These are phyloP conservation scores for Pelargonium fulgidum DNA, from an alignment of 441 rosid species.

Conservation along the genomic window DNA sequence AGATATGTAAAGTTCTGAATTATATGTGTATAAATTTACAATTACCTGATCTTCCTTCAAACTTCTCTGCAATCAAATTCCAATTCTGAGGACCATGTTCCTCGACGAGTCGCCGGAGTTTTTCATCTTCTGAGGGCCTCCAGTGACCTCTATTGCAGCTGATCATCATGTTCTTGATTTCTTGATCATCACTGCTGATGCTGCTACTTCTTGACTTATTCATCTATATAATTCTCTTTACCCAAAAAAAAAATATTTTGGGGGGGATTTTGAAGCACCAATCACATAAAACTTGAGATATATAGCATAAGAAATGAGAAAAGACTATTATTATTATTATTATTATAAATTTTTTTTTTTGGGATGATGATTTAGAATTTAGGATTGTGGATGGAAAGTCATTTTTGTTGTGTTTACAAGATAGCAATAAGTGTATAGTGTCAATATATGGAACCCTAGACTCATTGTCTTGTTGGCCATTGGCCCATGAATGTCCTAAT, in stretches of 20 bases:
- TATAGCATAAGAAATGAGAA: neutral
- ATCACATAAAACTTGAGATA: neutral
- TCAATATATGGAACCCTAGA: neutral
- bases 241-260: too few species aligned
- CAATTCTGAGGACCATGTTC: constrained; percentile 92
- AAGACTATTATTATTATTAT: too few species aligned
- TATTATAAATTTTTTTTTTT: too few species aligned
- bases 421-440: neutral
- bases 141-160: constrained; percentile 80
- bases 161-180: constrained; percentile 25
- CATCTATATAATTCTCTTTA: too few species aligned
- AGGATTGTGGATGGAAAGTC: constrained; percentile 5
- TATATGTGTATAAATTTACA: neutral
- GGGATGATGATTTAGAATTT: neutral
- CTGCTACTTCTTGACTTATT: neutral
- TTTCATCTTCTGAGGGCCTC: constrained; percentile 89
- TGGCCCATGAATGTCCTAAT: neutral
- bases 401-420: neutral
- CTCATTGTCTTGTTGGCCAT: too few species aligned
- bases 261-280: neutral
- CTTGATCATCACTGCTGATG: neutral
- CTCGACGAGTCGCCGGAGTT: constrained; percentile 81
- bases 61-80: constrained; percentile 89
- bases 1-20: too few species aligned
- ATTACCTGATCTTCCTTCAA: constrained; percentile 84